Evolutionary conservation across 768 basidiomycete species (phyloP), one percentile per base, ranked within the genome.

Genomic region (Terana coerulea): DNA sequence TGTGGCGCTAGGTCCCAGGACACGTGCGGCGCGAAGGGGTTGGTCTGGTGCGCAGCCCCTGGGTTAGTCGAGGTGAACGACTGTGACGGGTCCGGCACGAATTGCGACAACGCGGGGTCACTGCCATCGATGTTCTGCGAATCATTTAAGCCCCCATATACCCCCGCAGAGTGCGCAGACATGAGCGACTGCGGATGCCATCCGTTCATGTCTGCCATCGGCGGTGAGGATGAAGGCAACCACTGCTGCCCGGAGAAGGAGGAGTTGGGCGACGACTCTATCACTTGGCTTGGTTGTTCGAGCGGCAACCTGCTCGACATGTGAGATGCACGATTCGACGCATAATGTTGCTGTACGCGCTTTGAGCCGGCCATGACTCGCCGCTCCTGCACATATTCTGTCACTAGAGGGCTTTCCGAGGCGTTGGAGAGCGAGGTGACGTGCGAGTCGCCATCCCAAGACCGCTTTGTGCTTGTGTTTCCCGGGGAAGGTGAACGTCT

Each of bases 361-460:
- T 67, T 66, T 7, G 66, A 51, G 47, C 72, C 64, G 5, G 68
- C 65, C 4, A 71, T 54, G 47, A 52, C 43, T 29, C 68, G 57
- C 1, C 58, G 45, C 31, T 62, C 17, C n/a, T n/a, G n/a, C 84
- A 79, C 53, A 87, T 86, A 50, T 76, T 73, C 14, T 65, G 72
- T 2, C 72, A 40, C 39, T 40, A 64, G 2, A 61, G 52, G 11
- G 78, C 77, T 49, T 74, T 61, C 35, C 75, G 71, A 4, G 84
- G 84, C 11, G 86, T 70, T 0, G 83, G 84, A 1, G 87, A 69
- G n/a, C 84, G 81, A 84, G 81, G 2, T 84, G 3, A 79, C 82
- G 0, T 75, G 80, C 5, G 83, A 81, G 1, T 87, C 68, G 56
- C 86, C 83, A 53, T 77, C 86, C 83, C 81, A 84, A 84, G 53